Conservation (phyloP, 75 land plant genomes). For the Larix kaempferi region DNA sequence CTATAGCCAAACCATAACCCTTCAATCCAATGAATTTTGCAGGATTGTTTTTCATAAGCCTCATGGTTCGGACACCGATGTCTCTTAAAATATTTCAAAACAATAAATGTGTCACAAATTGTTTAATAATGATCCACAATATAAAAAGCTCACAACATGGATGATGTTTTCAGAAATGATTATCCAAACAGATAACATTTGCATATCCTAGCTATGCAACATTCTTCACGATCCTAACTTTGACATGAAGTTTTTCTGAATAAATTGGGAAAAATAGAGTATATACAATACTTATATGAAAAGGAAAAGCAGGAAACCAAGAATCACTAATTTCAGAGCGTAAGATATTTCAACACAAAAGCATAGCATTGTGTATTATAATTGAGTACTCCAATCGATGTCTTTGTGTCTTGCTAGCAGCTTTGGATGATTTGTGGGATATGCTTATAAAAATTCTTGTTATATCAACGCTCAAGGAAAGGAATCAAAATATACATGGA, state of each 20-base stretch:
- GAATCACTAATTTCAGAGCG: not conserved
- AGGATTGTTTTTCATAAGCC: slow-evolving; percentile 96
- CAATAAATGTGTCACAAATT: not conserved
- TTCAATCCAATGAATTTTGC: slow-evolving; percentile 80
- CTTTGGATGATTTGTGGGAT: not conserved
- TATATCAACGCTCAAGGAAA: not conserved
- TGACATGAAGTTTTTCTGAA: not conserved
- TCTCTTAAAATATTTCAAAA: slow-evolving; percentile 76
- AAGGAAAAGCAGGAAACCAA: not conserved
- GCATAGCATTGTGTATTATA: not conserved
- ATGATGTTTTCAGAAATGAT: not conserved
- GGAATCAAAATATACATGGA: too few species aligned
- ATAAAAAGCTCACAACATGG: not conserved
- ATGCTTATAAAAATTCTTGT: not conserved
- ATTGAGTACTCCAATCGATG: not conserved
- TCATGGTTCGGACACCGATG: slow-evolving; percentile 88
- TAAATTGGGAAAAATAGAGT: not conserved
- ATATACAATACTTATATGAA: not conserved
- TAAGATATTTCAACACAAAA: not conserved
- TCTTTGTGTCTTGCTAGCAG: not conserved
- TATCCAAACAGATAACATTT: not conserved
- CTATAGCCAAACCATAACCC: slow-evolving; percentile 87
- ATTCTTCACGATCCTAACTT: not conserved
- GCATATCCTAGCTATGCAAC: not conserved
- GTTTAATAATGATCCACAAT: not conserved